Evolutionary conservation across 2,329 filamentous ascomycete genomes (phyloP), one percentile per base, ranked within the genome.

Genomic region (Chaetomiaceae sp.): DNA sequence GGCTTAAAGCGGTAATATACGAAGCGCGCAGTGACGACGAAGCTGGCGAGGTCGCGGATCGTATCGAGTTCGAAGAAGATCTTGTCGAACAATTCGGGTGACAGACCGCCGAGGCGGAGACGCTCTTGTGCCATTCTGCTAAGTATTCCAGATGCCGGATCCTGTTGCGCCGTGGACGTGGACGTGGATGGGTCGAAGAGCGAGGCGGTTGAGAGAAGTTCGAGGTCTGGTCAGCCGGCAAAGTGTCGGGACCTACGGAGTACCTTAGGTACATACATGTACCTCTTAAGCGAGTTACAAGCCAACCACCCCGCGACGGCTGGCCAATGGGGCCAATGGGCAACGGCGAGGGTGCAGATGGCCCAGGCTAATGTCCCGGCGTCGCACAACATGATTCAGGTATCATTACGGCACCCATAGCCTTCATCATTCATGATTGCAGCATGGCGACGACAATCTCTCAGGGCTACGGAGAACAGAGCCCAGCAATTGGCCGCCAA

Each of bases 31-130:
- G 45, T 48, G 31, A 34, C n/a, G 42, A 53, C 16, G 9, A 55
- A 50, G 46, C 30, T 54, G 33, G 33, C 49, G n/a, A 55, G 53
- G 23, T 51, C 45, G 12, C 25, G 45, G 30, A 55, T 34, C 21
- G 49, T 49, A 14, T 46, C 31, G 25, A 55, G n/a, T 19, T 51
- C 31, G 17, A 19, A 41, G 19, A 55, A 42, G 35, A 52, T 31
- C 21, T 30, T 40, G 35, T 48, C 44, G 16, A 41, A 25, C 19
- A 48, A 40, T 41, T 48, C 44, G 27, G 37, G 37, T 14, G 44
- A 5, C 9, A 48, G 27, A 41, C 19, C 14, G 14, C 35, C 37
- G 20, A 48, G 44, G 19, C 16, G 19, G 16, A 40, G 35, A 25
- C 27, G 19, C 8, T 48, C 37, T 40, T 25, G 44, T 40, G 44